Conservation (phyloP, 441 rosid genomes). For the Pelargonium fulgidum region DNA sequence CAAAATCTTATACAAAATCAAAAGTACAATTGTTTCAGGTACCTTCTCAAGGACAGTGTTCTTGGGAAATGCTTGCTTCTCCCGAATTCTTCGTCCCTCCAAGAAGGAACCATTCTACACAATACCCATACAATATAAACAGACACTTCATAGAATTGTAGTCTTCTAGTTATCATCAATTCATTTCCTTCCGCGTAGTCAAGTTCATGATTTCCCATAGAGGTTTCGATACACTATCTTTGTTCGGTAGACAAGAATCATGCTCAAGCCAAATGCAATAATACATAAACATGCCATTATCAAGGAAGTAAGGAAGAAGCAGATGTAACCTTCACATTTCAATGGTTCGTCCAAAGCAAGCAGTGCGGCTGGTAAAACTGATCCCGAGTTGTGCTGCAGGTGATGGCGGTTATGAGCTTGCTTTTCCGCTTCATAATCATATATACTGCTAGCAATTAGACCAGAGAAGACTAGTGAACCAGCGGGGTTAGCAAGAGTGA, state of each 20-base stretch:
- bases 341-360: conserved; percentile 40
- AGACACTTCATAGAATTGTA: conserved; percentile 6
- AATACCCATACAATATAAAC: conserved; percentile 1
- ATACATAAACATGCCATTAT: conserved; percentile 82
- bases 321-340: conserved; percentile 64
- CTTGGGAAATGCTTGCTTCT: not conserved
- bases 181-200: conserved; percentile 10
- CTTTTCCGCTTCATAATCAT: conserved; percentile 74
- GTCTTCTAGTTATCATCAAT: not conserved
- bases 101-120: conserved; percentile 7
- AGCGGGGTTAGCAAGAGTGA: conserved; percentile 78
- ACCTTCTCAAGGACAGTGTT: not conserved
- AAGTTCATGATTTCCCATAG: conserved; percentile 60
- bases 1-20: not conserved
- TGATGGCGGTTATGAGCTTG: conserved; percentile 45
- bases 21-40: not conserved
- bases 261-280: conserved; percentile 52
- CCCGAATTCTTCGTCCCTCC: not conserved
- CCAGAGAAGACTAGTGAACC: conserved; percentile 90
- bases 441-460: conserved; percentile 72
- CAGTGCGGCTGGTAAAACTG: conserved; percentile 24
- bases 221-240: conserved; percentile 61
- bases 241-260: conserved; percentile 75
- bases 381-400: conserved; percentile 13
- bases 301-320: conserved; percentile 79